These are phyloP conservation scores for Westerdykella ornata DNA, from an alignment of 2,329 filamentous ascomycete species.

Conservation along the genomic window DNA sequence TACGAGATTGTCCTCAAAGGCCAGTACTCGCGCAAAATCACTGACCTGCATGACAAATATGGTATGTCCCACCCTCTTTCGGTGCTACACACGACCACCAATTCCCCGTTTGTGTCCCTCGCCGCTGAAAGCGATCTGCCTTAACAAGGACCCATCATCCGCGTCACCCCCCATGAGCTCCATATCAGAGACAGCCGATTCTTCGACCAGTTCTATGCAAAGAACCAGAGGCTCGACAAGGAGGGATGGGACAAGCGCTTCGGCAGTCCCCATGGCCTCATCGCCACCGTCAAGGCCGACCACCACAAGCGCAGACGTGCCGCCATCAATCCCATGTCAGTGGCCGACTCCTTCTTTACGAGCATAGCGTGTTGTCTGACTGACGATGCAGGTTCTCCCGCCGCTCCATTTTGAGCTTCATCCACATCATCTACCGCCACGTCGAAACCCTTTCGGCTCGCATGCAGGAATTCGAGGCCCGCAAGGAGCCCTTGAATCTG, in stretches of 20 bases:
- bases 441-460: constrained; percentile 25
- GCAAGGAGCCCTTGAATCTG: constrained; percentile 28
- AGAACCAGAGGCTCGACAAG: constrained; percentile 28
- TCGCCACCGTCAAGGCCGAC: constrained; percentile 24
- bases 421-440: constrained; percentile 34
- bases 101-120: not conserved
- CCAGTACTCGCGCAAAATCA: constrained; percentile 28
- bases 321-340: constrained; percentile 29
- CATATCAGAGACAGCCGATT: constrained; percentile 40
- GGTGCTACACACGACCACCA: not conserved
- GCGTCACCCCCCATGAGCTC: constrained; percentile 40
- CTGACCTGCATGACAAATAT: constrained; percentile 27
- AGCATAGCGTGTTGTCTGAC: not conserved
- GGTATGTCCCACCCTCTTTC: constrained; percentile 14
- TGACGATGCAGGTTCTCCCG: constrained; percentile 29
- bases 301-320: constrained; percentile 29
- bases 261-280: constrained; percentile 21
- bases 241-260: constrained; percentile 33
- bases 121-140: not conserved
- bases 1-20: constrained; percentile 29
- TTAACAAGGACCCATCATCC: constrained; percentile 40
- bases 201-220: constrained; percentile 32
- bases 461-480: constrained; percentile 25
- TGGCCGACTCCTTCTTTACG: not conserved
- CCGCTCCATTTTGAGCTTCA: constrained; percentile 29